phyloP scores from a whole-genome alignment of 106 monocot genomes.

The Iris macrosiphon region DNA sequence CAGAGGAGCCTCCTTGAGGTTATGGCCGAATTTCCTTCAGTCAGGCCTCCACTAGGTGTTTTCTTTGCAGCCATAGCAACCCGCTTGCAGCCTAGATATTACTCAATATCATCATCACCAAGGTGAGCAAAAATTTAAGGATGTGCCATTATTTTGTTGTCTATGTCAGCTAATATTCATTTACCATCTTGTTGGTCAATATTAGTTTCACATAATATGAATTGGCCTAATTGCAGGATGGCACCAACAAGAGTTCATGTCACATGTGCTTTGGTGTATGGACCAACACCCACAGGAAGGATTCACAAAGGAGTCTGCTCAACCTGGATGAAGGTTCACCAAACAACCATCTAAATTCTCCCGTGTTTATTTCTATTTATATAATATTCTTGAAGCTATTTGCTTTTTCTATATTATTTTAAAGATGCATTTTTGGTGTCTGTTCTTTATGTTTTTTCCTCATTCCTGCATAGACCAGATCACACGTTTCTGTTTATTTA shows the following conservation, averaged over 20 bases:
- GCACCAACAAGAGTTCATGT: constrained; percentile 88
- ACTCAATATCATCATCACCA: constrained; percentile 97
- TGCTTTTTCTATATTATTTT: no score
- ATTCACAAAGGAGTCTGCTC: constrained; percentile 97
- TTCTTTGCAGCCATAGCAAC: constrained; percentile 95
- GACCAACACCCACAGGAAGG: constrained; percentile 79
- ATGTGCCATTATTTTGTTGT: neutral
- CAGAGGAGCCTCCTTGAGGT: constrained; percentile 97
- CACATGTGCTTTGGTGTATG: constrained; percentile 84
- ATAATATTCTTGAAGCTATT: neutral
- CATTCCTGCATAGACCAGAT: no score
- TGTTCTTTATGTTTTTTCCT: no score
- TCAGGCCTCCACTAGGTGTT: constrained; percentile 89
- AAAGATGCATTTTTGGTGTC: no score
- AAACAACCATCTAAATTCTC: no score
- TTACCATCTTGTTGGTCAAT: no score
- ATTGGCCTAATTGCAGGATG: constrained; percentile 48
- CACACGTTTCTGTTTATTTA: no score
- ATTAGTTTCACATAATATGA: no score
- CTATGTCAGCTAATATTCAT: no score
- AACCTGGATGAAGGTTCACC: constrained; percentile 99
- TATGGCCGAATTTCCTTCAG: constrained; percentile 93
- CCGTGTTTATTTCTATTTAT: constrained; percentile 1
- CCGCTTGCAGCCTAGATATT: constrained; percentile 88
- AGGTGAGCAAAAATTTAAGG: constrained; percentile 26